A percentile compares a stretch with the other conserved stretches of the same genome.
Conservation (phyloP, 1,139 yeast species). For the Debaryomycetaceae sp. region DNA sequence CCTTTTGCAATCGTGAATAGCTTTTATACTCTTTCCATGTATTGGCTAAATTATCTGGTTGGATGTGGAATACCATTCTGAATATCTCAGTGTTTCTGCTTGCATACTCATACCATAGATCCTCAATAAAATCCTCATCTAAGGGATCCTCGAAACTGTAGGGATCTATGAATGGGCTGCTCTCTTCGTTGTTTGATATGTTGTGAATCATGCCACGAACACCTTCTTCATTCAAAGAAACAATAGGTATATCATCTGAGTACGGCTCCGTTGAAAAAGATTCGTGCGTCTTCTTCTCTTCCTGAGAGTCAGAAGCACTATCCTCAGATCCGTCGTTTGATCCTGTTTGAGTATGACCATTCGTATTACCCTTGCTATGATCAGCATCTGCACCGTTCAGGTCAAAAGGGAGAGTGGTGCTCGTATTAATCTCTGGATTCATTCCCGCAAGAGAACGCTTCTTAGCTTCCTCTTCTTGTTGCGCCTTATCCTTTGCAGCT, state of each 20-base stretch:
- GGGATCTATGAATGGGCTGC: conserved; percentile 70
- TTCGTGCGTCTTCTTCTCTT: conserved; percentile 1
- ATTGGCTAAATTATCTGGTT: conserved; percentile 85
- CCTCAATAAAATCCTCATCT: conserved; percentile 73
- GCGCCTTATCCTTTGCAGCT: conserved; percentile 41
- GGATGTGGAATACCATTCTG: conserved; percentile 85
- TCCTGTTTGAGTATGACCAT: neutral
- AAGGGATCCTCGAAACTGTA: conserved; percentile 86
- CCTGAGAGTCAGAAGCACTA: neutral
- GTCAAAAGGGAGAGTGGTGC: neutral
- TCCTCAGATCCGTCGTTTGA: conserved; percentile 1
- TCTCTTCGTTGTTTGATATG: conserved; percentile 29
- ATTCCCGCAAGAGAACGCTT: conserved; percentile 35
- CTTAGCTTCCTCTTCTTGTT: conserved; percentile 28
- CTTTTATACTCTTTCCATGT: conserved; percentile 89
- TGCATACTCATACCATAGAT: conserved; percentile 85
- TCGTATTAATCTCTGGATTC: conserved; percentile 9
- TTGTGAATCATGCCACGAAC: conserved; percentile 41
- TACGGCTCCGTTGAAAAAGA: conserved; percentile 2
- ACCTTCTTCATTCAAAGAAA: conserved; percentile 44
- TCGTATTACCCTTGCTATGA: neutral
- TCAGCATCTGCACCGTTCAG: neutral
- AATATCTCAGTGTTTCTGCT: conserved; percentile 77
- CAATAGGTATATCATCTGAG: conserved; percentile 40
- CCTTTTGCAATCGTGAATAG: conserved; percentile 53